Evolutionary conservation across 352 stramenopile genomes (phyloP), one percentile per base, ranked within the genome.

Genomic region (Pythium coloratum): DNA sequence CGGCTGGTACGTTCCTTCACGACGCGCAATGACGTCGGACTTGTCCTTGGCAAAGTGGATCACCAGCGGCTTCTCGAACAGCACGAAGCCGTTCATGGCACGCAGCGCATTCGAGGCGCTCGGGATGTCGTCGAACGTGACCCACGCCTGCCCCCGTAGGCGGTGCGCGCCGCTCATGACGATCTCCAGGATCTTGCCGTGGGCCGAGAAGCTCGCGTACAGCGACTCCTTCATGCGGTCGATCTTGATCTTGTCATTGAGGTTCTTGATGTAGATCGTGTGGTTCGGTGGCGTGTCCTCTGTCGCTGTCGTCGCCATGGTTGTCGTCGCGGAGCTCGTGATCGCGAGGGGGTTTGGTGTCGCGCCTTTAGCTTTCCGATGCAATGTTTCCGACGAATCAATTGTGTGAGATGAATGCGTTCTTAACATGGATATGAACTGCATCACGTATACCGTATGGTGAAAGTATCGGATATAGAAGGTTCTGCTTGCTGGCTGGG

Each of bases 161-260:
- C 83, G 80, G 57, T 93, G 84, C 28, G 88, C 89, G 47, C 84
- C 84, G 59, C 86, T 88, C 69, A 94, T 89, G 62, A 96, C 80
- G 65, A 97, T 93, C 77, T 97, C 87, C 20, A 97, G 72, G 70
- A 98, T 90, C 79, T 97, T 97, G 65, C 93, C 93, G 73, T 97
- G 91, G 73, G 95, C 85, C 62, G 89, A 97, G 69, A 98, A 97
- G 58, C 86, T 82, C 70, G 84, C 76, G 76, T 98, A 97, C 9
- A 98, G 77, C 28, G 84, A 76, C 49, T 89, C 91, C 76, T 97
- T 98, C 71, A 97, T 86, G 59, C 84, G 84, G 26, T 95, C 82
- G 60, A 85, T 76, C 76, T 98, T 98, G 80, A 97, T 96, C 78
- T 98, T 97, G 72, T 98, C 92, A 57, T 97, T 97, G 49, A 97